These are phyloP conservation scores for Oryza coarctata DNA, from an alignment of 176 grass and related monocot species.

Conservation along the genomic window DNA sequence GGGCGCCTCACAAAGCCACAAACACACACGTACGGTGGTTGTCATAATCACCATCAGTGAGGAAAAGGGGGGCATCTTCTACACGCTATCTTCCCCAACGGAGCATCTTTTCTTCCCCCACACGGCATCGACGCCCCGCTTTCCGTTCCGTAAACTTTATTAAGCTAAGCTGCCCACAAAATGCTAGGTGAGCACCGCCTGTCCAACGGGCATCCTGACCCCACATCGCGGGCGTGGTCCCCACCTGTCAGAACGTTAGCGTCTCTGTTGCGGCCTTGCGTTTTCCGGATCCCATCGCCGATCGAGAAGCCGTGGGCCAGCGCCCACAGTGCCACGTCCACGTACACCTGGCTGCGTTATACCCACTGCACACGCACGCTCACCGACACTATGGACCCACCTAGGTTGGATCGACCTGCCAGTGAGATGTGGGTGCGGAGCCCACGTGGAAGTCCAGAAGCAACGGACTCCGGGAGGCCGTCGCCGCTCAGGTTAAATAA, in stretches of 20 bases:
- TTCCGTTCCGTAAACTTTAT: background rate
- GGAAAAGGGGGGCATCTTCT: background rate
- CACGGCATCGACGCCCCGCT: background rate
- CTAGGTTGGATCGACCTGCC: too few species aligned
- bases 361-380: accelerated
- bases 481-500: constrained; percentile 32
- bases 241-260: background rate
- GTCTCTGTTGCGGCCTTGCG: background rate
- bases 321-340: background rate
- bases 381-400: background rate
- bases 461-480: background rate
- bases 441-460: background rate
- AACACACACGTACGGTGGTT: background rate
- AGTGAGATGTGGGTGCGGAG: background rate
- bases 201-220: background rate
- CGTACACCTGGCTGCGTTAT: background rate
- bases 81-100: constrained; percentile 11
- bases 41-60: background rate
- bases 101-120: too few species aligned
- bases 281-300: constrained; percentile 19
- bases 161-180: too few species aligned
- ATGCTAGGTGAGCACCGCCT: background rate
- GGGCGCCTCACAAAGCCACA: too few species aligned
- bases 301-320: constrained; percentile 26
- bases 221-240: background rate